phyloP scores from a whole-genome alignment of 345 rosid genomes.

The Populus euphratica region DNA sequence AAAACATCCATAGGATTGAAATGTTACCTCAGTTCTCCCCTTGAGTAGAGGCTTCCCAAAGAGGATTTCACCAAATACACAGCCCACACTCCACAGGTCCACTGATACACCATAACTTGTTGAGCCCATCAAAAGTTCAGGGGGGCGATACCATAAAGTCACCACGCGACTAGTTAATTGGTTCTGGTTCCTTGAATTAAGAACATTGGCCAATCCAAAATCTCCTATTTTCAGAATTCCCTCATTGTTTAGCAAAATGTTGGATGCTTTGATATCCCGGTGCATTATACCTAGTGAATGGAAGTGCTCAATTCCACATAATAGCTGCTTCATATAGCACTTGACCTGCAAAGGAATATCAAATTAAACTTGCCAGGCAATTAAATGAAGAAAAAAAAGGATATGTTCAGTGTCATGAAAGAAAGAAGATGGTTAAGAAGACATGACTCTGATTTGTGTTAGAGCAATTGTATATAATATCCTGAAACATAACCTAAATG shows the following conservation, averaged over 20 bases:
- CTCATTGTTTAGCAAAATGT: constrained; percentile 65
- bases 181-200: constrained; percentile 41
- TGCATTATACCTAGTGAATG: constrained; percentile 68
- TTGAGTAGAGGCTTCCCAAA: constrained; percentile 63
- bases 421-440: background rate
- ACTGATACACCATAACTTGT: constrained; percentile 62
- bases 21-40: constrained; percentile 72
- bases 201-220: constrained; percentile 67
- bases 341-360: constrained; percentile 39
- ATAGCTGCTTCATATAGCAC: constrained; percentile 78
- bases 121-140: constrained; percentile 82
- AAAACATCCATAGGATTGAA: background rate
- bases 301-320: constrained; percentile 67
- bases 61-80: constrained; percentile 67
- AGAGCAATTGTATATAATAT: background rate
- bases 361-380: background rate
- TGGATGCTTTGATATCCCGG: constrained; percentile 67
- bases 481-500: background rate
- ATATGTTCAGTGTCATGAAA: background rate
- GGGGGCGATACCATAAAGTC: constrained; percentile 82
- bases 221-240: constrained; percentile 69
- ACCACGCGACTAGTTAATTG: constrained; percentile 75
- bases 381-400: too few relatives aligned
- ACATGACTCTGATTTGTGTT: background rate
- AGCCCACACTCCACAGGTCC: constrained; percentile 81